A percentile compares a stretch with the other conserved stretches of the same genome.
Conservation (phyloP, 306 rosid genomes). For the Cajanus cajan region DNA sequence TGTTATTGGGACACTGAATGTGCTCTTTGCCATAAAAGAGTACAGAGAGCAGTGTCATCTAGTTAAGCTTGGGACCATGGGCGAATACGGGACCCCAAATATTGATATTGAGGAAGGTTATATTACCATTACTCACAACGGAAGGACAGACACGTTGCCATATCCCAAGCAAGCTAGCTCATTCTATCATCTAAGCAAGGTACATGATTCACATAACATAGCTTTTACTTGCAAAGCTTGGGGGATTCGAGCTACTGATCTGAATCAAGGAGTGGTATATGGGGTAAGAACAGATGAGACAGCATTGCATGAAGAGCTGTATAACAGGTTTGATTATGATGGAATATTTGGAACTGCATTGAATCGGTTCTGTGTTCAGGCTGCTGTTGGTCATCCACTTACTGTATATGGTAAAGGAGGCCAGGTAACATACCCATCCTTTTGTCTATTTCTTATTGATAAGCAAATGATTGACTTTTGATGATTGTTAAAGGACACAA, state of each 20-base stretch:
- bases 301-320: slow-evolving; percentile 77
- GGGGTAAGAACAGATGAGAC: slow-evolving; percentile 89
- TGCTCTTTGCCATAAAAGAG: slow-evolving; percentile 94
- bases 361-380: slow-evolving; percentile 95
- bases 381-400: slow-evolving; percentile 96
- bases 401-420: slow-evolving; percentile 99
- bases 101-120: slow-evolving; percentile 97
- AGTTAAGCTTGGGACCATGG: slow-evolving; percentile 99
- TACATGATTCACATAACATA: slow-evolving; percentile 92
- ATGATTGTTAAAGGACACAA: background rate
- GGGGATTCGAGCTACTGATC: slow-evolving; percentile 96
- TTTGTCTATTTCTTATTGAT: slow-evolving; percentile 9
- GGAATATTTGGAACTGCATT: slow-evolving; percentile 95
- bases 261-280: slow-evolving; percentile 96
- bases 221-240: slow-evolving; percentile 99
- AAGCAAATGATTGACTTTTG: slow-evolving; percentile 1
- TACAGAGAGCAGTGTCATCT: slow-evolving; percentile 82
- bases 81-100: slow-evolving; percentile 97
- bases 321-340: slow-evolving; percentile 88
- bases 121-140: slow-evolving; percentile 92
- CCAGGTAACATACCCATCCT: slow-evolving; percentile 60
- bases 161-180: slow-evolving; percentile 99
- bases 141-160: slow-evolving; percentile 91
- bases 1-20: slow-evolving; percentile 88
- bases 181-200: slow-evolving; percentile 94